Base-by-base conservation (phyloP, 169 alveolate genomes). In the Cryptosporidium andersoni region DNA sequence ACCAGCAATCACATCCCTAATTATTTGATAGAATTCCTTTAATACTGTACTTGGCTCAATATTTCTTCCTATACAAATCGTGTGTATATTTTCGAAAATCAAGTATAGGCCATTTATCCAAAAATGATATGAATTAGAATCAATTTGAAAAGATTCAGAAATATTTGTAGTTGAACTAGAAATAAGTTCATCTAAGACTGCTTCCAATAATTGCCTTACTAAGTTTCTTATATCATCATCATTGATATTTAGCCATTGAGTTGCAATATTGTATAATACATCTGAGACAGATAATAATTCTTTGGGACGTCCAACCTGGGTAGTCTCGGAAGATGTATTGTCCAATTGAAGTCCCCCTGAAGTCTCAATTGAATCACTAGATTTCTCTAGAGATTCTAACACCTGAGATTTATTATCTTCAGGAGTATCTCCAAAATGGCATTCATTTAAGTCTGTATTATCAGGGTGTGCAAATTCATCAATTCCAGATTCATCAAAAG, bases 221-320 rank as follows among this genome's bases (percentile, higher is more conserved):
- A 66, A 5, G 14, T 60, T 66, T 6, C 56, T n/a, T 2, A 53
- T 37, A n/a, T 56, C 55, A 36, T 52, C 51, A 2, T 64, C 51
- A 6, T 66, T 65, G 8, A 36, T 60, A 12, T 51, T 39, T 5
- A 66, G 36, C 36, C 65, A 48, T 8, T 36, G 47, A 42, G 55
- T n/a, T 2, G 81, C 48, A 1, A 53, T 53, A 37, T 53, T 34
- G 16, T 48, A 66, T 8, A 66, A 47, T n/a, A 52, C 81, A 3
- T 66, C 65, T 11, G 81, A 65, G 5, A 66, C 81, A n/a, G 12
- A n/a, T 6, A 14, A 42, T 0, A 66, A 52, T n/a, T 51, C 55
- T 43, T 66, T 65, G 5, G 49, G 64, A 14, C 81, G 48, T 2
- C 66, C 37, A 2, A 11, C 49, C 3, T 63, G 12, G 1, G n/a